These are phyloP conservation scores for Licmophora abbreviata DNA, from an alignment of 108 stramenopile genomes.

Conservation along the genomic window DNA sequence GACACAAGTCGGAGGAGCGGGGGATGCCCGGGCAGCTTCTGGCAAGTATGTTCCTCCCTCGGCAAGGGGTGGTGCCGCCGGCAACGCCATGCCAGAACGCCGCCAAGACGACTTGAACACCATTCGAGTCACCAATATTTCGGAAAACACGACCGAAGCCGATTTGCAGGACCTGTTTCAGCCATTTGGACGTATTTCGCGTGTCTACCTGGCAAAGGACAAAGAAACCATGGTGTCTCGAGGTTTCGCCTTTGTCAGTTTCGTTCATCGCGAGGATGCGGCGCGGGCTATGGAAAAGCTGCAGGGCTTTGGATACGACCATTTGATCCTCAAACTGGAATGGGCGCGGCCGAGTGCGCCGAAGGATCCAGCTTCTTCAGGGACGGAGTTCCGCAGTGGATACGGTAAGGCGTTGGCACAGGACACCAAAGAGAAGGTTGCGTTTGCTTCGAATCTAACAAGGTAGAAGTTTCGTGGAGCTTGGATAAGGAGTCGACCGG, in stretches of 20 bases:
- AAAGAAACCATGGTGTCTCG: constrained; percentile 87
- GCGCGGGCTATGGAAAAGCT: constrained; percentile 89
- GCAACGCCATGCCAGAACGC: constrained; percentile 41
- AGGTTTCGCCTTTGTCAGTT: constrained; percentile 97
- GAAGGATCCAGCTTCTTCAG: constrained; percentile 74
- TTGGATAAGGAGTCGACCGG: too few species aligned
- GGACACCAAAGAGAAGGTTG: constrained; percentile 95
- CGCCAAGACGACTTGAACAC: constrained; percentile 90
- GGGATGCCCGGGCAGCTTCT: constrained; percentile 20
- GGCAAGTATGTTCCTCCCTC: constrained; percentile 79
- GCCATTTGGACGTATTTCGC: constrained; percentile 90
- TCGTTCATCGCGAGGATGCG: constrained; percentile 87
- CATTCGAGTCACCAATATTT: constrained; percentile 97
- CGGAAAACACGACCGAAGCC: constrained; percentile 92
- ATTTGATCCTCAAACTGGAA: constrained; percentile 98
- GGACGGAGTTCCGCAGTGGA: constrained; percentile 77
- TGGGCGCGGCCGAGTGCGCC: constrained; percentile 95
- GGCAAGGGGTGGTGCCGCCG: constrained; percentile 33
- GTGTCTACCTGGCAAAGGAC: constrained; percentile 96
- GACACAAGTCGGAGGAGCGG: constrained; percentile 54
- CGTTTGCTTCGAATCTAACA: constrained; percentile 92
- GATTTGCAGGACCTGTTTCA: constrained; percentile 93
- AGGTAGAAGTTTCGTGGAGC: too few species aligned
- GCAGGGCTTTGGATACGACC: constrained; percentile 97
- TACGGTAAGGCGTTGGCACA: constrained; percentile 97